Percentiles rank a stretch among this genome's conserved stretches.
Evolutionary conservation across 768 basidiomycete species (phyloP).

Genomic region (Steccherinum ochraceum): DNA sequence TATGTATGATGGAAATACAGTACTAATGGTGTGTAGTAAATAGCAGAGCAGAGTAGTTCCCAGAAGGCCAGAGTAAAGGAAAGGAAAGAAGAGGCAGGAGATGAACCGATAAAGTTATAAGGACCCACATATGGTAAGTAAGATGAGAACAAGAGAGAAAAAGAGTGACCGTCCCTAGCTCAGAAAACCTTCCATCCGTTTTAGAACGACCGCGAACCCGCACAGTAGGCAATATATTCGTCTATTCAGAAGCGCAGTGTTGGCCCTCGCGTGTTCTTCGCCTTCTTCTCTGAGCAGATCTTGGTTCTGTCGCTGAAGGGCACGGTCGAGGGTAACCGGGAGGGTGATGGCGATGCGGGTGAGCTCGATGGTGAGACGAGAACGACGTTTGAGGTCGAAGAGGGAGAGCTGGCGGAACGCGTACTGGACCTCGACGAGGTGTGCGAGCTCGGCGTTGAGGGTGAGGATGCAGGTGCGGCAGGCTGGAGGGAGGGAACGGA

Average conservation of each 20-base stretch:
- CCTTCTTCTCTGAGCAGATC: conserved; percentile 1
- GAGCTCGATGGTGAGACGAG: conserved; percentile 69
- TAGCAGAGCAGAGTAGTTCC: too few species aligned
- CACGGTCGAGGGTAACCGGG: conserved; percentile 68
- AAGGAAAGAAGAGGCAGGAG: too few species aligned
- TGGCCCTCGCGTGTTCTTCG: conserved; percentile 14
- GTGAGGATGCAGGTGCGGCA: conserved; percentile 73
- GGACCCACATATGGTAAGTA: too few species aligned
- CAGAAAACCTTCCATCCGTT: conserved; percentile 47
- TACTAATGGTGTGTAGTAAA: too few species aligned
- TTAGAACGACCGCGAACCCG: conserved; percentile 55
- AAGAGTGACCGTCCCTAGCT: not conserved
- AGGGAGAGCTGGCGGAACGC: conserved; percentile 71
- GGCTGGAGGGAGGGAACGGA: conserved; percentile 31
- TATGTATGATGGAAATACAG: conserved; percentile 1
- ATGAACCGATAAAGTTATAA: not conserved
- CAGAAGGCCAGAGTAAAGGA: too few species aligned
- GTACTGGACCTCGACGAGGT: conserved; percentile 77
- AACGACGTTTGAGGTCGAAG: conserved; percentile 70
- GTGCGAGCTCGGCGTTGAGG: conserved; percentile 64
- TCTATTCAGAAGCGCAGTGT: conserved; percentile 41
- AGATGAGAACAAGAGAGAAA: too few species aligned
- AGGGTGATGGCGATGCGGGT: conserved; percentile 71
- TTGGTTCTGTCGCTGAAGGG: conserved; percentile 42
- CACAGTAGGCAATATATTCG: conserved; percentile 54